These are phyloP conservation scores for Fraxinus latifolia DNA, from an alignment of 305 asterid genomes.

Conservation along the genomic window DNA sequence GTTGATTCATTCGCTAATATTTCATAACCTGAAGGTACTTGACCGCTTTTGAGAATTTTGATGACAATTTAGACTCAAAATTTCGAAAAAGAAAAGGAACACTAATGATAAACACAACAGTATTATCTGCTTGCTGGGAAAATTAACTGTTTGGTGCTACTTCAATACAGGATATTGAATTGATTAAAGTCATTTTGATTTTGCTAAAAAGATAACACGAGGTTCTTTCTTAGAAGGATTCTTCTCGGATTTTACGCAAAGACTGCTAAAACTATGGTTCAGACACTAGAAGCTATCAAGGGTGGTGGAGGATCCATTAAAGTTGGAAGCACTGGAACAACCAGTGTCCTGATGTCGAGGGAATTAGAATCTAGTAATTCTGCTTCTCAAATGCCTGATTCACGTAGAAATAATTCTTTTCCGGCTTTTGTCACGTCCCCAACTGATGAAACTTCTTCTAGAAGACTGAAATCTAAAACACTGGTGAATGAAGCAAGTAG, in stretches of 20 bases:
- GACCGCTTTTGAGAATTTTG: background rate
- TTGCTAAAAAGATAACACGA: background rate
- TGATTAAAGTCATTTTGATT: constrained; percentile 9
- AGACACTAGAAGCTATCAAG: constrained; percentile 55
- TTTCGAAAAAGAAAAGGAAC: background rate
- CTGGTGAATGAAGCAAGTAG: constrained; percentile 37
- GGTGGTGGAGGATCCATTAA: constrained; percentile 85
- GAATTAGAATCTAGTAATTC: constrained; percentile 57
- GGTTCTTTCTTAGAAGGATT: background rate
- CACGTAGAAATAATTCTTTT: constrained; percentile 3
- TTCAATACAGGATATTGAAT: constrained; percentile 3
- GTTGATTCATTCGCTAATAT: background rate
- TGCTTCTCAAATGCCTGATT: constrained; percentile 27
- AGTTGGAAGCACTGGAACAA: constrained; percentile 80
- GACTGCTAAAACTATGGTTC: constrained; percentile 44
- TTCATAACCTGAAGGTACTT: background rate
- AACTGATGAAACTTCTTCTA: constrained; percentile 30
- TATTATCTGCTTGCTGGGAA: background rate
- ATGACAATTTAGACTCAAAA: background rate
- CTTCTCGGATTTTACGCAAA: background rate
- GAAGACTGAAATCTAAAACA: constrained; percentile 34
- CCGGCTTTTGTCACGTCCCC: constrained; percentile 26
- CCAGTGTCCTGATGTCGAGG: constrained; percentile 72
- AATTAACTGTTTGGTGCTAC: background rate
- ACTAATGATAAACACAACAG: background rate